Base-by-base conservation (phyloP, 2,329 filamentous ascomycete species). In the Colletotrichum sojae region DNA sequence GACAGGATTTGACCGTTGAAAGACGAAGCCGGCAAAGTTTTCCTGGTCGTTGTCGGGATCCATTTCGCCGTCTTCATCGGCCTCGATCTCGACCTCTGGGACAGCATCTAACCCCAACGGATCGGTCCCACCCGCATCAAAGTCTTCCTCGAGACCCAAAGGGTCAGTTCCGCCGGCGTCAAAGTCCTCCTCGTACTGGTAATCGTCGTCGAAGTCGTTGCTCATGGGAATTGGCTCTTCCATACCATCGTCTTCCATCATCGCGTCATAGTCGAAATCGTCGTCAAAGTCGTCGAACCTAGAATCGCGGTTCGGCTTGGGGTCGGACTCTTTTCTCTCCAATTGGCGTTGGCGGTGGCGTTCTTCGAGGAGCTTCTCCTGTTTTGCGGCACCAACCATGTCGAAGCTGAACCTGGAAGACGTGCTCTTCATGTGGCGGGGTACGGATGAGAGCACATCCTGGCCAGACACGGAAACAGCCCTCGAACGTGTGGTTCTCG, bases 371-470 rank as follows among this genome's bases (percentile, higher is more conserved):
- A 92, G 77, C 77, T 90, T 91, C 78, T 91, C 89, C 74, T 90
- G 85, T 68, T 88, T 86, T 15, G 91, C 91, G 6, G 89, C 89
- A 5, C 91, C 91, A 16, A 90, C 88, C 84, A 94, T 93, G 75
- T 95, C 92, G 75, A 95, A 95, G 74, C 92, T 95, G 76, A 95
- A 95, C 15, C 93, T 85, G 0, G 92, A 94, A 0, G 92, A 93
- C 12, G 91, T 93, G 76, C 92, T 94, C 79, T 91, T 91, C 89
- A 91, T 91, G 71, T 91, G 89, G 69, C 82, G 87, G 2, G 89
- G 89, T 40, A 91, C 70, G 1, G 86, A 83, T 6, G 85, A 86
- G 2, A 84, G 77, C 1, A 82, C 78, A 40, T 83, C 81, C 62
- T 82, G 83, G 9, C 76, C 76, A 0, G 86, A 86, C 1, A 84